phyloP scores from a whole-genome alignment of 768 basidiomycete genomes.

The Leucocoprinus sp. region DNA sequence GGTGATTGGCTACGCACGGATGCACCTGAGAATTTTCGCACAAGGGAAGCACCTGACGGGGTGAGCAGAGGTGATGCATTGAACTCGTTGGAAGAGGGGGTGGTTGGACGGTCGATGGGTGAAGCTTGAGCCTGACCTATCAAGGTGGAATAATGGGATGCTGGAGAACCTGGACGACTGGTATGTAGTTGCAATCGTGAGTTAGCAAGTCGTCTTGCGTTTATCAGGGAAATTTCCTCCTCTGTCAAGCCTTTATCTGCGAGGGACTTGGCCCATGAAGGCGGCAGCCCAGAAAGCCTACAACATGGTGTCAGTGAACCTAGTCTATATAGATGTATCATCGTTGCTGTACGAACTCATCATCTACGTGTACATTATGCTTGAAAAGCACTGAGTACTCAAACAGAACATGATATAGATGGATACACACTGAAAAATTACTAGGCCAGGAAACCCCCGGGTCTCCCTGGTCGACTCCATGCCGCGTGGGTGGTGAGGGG shows the following conservation, averaged over 20 bases:
- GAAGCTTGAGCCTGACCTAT: neutral
- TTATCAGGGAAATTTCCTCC: conserved; percentile 61
- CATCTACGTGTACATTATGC: conserved; percentile 78
- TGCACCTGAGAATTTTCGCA: conserved; percentile 24
- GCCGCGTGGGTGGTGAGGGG: conserved; percentile 15
- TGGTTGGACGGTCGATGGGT: conserved; percentile 1
- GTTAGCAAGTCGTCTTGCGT: conserved; percentile 30
- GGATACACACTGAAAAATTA: conserved; percentile 59
- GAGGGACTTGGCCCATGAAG: conserved; percentile 63
- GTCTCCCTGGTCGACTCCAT: conserved; percentile 35
- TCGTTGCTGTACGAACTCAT: conserved; percentile 39
- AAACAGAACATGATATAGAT: neutral
- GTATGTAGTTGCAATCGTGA: conserved; percentile 26
- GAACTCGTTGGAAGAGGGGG: conserved; percentile 10
- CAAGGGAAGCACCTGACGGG: conserved; percentile 28
- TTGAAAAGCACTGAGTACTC: conserved; percentile 19
- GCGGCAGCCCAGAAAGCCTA: conserved; percentile 60
- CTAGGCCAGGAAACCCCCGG: conserved; percentile 51
- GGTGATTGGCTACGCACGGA: conserved; percentile 17
- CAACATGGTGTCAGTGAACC: conserved; percentile 3
- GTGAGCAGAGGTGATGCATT: conserved; percentile 15
- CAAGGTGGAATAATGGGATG: neutral
- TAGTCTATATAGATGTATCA: conserved; percentile 3
- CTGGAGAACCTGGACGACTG: conserved; percentile 28
- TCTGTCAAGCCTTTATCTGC: conserved; percentile 53